Conservation (phyloP, 2,329 filamentous ascomycete genomes). For the Chalaropsis thielavioides region DNA sequence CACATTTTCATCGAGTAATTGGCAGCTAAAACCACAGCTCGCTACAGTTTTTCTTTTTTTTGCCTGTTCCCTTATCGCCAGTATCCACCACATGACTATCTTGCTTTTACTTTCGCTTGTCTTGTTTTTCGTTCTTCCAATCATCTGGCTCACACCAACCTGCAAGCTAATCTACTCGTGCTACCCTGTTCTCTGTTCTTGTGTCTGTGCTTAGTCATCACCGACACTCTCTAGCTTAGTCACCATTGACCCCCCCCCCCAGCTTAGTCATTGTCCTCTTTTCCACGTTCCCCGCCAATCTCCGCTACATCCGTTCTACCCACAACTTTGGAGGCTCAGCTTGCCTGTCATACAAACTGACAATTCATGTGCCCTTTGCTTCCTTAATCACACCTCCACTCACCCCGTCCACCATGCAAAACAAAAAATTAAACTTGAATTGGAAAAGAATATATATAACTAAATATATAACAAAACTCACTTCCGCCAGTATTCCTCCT, state of each 20-base stretch:
- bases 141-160: neutral
- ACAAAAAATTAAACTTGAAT: no score
- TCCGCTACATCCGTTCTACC: neutral
- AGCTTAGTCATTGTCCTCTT: neutral
- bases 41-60: no score
- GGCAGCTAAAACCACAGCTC: neutral
- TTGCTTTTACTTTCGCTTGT: neutral
- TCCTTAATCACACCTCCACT: neutral
- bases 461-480: constrained; percentile 6
- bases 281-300: neutral
- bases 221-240: no score
- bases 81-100: neutral
- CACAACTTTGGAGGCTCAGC: neutral
- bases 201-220: neutral
- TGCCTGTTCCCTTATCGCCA: neutral
- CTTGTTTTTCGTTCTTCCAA: neutral
- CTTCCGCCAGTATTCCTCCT: neutral
- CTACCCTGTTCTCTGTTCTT: neutral
- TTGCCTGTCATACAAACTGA: neutral
- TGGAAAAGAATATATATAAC: constrained; percentile 7
- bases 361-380: neutral
- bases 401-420: neutral
- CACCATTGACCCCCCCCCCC: no score
- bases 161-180: neutral
- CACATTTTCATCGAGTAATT: constrained; percentile 13